Evolutionary conservation across 169 alveolate genomes (phyloP).

Genomic region (Plasmodium berghei): DNA sequence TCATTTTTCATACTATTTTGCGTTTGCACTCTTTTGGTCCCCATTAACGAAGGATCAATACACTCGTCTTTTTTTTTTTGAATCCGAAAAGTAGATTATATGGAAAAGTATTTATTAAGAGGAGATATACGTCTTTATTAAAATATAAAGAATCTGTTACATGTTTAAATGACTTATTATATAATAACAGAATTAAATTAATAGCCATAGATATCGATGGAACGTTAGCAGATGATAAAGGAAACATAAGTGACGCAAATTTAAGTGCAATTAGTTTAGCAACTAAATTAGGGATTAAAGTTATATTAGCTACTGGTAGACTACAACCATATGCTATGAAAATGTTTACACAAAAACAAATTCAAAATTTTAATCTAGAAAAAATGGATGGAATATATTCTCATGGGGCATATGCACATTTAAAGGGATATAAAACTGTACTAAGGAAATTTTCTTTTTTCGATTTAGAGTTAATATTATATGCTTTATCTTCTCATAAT

Average conservation of each 20-base stretch:
- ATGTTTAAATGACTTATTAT: conserved; percentile 23
- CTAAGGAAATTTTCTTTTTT: conserved; percentile 19
- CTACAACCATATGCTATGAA: background rate
- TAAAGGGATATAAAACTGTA: conserved; percentile 28
- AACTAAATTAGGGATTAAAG: conserved; percentile 27
- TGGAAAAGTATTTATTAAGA: conserved; percentile 23
- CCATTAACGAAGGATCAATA: conserved; percentile 3
- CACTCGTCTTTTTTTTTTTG: conserved; percentile 70
- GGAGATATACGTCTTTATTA: conserved; percentile 7
- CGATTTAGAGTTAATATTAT: conserved; percentile 22
- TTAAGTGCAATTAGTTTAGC: conserved; percentile 16
- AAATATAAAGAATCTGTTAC: conserved; percentile 27
- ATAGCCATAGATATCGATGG: conserved; percentile 69
- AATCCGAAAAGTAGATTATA: conserved; percentile 33
- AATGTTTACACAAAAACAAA: conserved; percentile 37
- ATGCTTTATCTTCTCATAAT: conserved; percentile 24
- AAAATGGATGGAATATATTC: conserved; percentile 55
- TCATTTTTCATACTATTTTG: conserved; percentile 6
- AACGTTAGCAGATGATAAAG: conserved; percentile 25
- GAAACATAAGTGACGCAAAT: conserved; percentile 30
- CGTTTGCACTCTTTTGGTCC: conserved; percentile 2
- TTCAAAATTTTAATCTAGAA: conserved; percentile 6
- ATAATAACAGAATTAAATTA: conserved; percentile 21
- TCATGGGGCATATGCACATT: conserved; percentile 33
- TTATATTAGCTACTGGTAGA: conserved; percentile 55